Evolutionary conservation across 1,284 basidiomycete genomes (phyloP).

Genomic region (Ceratobasidium sp.): DNA sequence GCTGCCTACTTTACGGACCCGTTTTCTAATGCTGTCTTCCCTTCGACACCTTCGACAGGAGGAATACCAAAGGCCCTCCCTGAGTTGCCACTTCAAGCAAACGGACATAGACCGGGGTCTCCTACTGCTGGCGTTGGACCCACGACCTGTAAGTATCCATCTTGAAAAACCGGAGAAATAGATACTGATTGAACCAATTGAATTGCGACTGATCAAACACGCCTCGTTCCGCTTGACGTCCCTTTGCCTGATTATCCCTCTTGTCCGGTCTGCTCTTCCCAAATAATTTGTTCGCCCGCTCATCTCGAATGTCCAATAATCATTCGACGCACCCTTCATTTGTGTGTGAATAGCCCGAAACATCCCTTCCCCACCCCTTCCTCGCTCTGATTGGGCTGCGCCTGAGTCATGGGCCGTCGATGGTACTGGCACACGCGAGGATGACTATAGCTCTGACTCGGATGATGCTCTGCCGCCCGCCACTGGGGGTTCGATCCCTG

Average conservation of each 20-base stretch:
- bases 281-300: not conserved
- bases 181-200: slow-evolving; percentile 12
- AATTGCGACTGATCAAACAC: not conserved
- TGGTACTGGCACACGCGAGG: slow-evolving; percentile 51
- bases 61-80: not conserved
- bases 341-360: slow-evolving; percentile 27
- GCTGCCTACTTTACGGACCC: slow-evolving; percentile 36
- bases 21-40: slow-evolving; percentile 18
- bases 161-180: not conserved
- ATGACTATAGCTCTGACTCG: slow-evolving; percentile 49
- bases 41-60: not conserved
- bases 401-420: slow-evolving; percentile 61
- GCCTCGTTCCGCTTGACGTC: not conserved
- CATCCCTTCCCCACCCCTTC: slow-evolving; percentile 30
- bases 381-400: slow-evolving; percentile 53
- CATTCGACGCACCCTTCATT: not conserved
- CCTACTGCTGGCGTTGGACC: slow-evolving; percentile 34
- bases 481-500: not conserved
- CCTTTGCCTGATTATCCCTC: not conserved
- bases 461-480: slow-evolving; percentile 23
- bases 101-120: slow-evolving; percentile 29
- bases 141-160: slow-evolving; percentile 1
- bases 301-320: slow-evolving; percentile 8
- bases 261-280: not conserved
- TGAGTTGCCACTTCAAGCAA: slow-evolving; percentile 12